Evolutionary conservation across 345 rosid species (phyloP), one percentile per base, ranked within the genome.

Genomic region (Toxicodendron radicans): DNA sequence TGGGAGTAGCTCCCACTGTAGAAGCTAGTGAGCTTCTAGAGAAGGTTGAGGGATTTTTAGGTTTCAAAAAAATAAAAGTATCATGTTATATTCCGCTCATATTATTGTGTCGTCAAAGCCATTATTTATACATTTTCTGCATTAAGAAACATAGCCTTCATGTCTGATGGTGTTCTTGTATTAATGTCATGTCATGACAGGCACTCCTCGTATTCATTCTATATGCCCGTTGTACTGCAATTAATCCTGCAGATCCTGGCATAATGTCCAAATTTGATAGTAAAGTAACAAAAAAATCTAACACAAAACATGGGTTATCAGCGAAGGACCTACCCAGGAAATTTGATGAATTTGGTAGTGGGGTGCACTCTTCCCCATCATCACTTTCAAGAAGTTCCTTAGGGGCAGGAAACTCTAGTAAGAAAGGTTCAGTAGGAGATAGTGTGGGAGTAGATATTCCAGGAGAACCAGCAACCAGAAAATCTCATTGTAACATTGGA

Each of bases 201-300:
- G 99, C 87, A 41, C 87, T 95, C 64, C 83, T 90, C 60, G 99
- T 93, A 66, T 95, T 95, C 63, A 80, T 95, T 79, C 91, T 95
- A 12, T 95, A 95, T 87, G 97, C 91, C 75, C 94, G 98, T 18
- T 91, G 96, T 83, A 95, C 99, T 75, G 99, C 98, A 51, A 93
- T 95, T 63, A 95, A 95, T 82, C 99, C 98, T 51, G 99, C 98
- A n/a, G 99, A 95, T 89, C 99, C 99, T 62, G 96, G 98, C 27
- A 95, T 95, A 74, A 93, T 93, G 97, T 85, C 88, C 2, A 93
- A 87, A 58, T 95, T 95, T 73, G 78, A 83, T 51, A 60, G 79
- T 13, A 67, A 65, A 64, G 76, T 73, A 27, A 72, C 80, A 58
- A 71, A 70, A 53, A 73, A 82, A 71, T 70, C 72, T 71, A 83